Evolutionary conservation across 148 eudicot species (phyloP).

Genomic region (Talinum fruticosum): DNA sequence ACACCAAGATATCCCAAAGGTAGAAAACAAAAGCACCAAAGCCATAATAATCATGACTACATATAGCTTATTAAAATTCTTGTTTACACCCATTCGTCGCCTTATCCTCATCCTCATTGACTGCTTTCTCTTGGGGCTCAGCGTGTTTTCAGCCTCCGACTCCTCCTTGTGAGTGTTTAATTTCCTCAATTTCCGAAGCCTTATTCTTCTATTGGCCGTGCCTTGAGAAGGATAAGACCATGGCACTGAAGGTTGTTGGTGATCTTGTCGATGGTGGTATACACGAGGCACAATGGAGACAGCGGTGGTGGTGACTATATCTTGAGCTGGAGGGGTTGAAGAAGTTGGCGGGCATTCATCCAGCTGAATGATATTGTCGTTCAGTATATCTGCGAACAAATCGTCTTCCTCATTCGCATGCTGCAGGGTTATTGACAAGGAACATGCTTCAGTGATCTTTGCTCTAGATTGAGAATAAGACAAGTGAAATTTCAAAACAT

Average conservation of each 20-base stretch:
- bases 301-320: background rate
- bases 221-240: slow-evolving; percentile 43
- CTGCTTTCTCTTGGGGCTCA: background rate
- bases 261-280: background rate
- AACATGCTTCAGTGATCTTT: background rate
- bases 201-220: slow-evolving; percentile 59
- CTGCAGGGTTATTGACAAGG: slow-evolving; percentile 6
- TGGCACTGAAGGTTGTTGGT: slow-evolving; percentile 4
- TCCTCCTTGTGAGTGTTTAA: slow-evolving; percentile 16
- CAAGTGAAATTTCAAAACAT: background rate
- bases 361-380: slow-evolving; percentile 71
- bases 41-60: slow-evolving; percentile 20
- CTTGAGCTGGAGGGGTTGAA: background rate
- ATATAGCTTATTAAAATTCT: slow-evolving; percentile 3
- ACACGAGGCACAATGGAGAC: slow-evolving; percentile 19
- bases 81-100: background rate
- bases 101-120: background rate
- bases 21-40: slow-evolving; percentile 27
- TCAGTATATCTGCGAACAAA: slow-evolving; percentile 75
- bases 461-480: background rate
- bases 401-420: slow-evolving; percentile 53
- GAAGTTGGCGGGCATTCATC: slow-evolving; percentile 44
- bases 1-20: background rate
- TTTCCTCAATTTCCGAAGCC: slow-evolving; percentile 30
- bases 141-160: slow-evolving; percentile 13